Percentiles rank a stretch among this genome's conserved stretches.
Evolutionary conservation across 2,329 filamentous ascomycete species (phyloP).

Genomic region (Pseudophaeomoniella oleicola): DNA sequence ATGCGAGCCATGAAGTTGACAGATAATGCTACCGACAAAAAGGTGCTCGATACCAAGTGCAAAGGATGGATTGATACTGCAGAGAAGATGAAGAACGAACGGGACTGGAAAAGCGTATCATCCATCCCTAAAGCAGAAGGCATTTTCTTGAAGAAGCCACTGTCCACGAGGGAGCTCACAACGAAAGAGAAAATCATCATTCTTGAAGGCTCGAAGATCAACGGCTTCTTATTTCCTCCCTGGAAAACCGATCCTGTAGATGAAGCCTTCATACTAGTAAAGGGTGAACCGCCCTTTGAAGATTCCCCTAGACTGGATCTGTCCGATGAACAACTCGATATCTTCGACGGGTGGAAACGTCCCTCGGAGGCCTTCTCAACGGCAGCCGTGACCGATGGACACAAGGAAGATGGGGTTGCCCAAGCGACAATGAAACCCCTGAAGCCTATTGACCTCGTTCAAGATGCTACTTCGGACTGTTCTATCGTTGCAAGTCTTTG

Average conservation of each 20-base stretch:
- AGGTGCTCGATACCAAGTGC: constrained; percentile 53
- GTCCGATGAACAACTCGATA: constrained; percentile 56
- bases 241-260: constrained; percentile 55
- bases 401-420: constrained; percentile 4
- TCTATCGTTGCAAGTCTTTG: constrained; percentile 94
- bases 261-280: constrained; percentile 44
- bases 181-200: constrained; percentile 64
- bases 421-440: constrained; percentile 42
- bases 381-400: constrained; percentile 13
- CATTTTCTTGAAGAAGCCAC: background rate
- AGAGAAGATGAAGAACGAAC: constrained; percentile 53
- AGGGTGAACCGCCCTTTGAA: constrained; percentile 42
- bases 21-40: constrained; percentile 46
- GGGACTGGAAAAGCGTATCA: constrained; percentile 15
- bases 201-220: constrained; percentile 61
- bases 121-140: background rate
- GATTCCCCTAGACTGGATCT: constrained; percentile 57
- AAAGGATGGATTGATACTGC: constrained; percentile 55
- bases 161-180: constrained; percentile 38
- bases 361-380: constrained; percentile 51
- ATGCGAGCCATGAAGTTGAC: constrained; percentile 59
- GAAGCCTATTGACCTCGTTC: constrained; percentile 64
- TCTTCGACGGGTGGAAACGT: constrained; percentile 75
- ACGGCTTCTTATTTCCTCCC: constrained; percentile 70
- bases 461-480: constrained; percentile 91